A percentile compares a stretch with the other conserved stretches of the same genome.
phyloP scores from a whole-genome alignment of 2,329 filamentous ascomycete species.

The Monosporascus sp. region DNA sequence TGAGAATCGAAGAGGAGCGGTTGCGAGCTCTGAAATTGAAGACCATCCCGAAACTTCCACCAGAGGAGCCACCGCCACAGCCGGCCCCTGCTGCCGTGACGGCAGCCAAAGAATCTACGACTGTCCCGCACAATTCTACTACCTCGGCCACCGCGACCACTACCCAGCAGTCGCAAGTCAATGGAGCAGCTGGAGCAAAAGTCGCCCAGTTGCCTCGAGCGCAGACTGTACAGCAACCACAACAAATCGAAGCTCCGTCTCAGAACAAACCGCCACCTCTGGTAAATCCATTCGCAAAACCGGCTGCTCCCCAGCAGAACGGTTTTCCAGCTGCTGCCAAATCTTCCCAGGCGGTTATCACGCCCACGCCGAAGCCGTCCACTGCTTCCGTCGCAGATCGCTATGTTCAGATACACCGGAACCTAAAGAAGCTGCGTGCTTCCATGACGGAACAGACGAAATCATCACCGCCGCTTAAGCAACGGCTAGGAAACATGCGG shows the following conservation, averaged over 20 bases:
- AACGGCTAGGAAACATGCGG: conserved; percentile 64
- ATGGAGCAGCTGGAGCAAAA: conserved; percentile 11
- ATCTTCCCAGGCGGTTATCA: conserved; percentile 1
- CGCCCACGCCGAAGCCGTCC: conserved; percentile 9
- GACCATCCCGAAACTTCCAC: conserved; percentile 37
- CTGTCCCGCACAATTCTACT: neutral
- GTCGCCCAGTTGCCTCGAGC: conserved; percentile 3
- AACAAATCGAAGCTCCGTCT: conserved; percentile 1
- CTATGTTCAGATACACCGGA: conserved; percentile 57
- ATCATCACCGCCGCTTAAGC: conserved; percentile 53
- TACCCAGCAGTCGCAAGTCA: conserved; percentile 7
- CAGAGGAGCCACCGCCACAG: conserved; percentile 15
- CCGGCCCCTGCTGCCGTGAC: conserved; percentile 7
- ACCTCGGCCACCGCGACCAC: conserved; percentile 2
- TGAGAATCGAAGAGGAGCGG: conserved; percentile 43
- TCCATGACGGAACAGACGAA: conserved; percentile 49
- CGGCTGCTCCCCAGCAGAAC: conserved; percentile 12
- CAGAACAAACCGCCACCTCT: conserved; percentile 7
- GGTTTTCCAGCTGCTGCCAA: conserved; percentile 5
- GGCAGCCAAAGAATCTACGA: neutral
- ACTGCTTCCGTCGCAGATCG: conserved; percentile 29
- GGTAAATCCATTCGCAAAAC: conserved; percentile 2
- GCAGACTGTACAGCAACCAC: conserved; percentile 1
- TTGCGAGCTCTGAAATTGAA: conserved; percentile 43
- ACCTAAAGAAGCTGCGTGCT: conserved; percentile 54